These are phyloP conservation scores for Phialophora chinensis DNA, from an alignment of 2,329 filamentous ascomycete species.

Conservation along the genomic window DNA sequence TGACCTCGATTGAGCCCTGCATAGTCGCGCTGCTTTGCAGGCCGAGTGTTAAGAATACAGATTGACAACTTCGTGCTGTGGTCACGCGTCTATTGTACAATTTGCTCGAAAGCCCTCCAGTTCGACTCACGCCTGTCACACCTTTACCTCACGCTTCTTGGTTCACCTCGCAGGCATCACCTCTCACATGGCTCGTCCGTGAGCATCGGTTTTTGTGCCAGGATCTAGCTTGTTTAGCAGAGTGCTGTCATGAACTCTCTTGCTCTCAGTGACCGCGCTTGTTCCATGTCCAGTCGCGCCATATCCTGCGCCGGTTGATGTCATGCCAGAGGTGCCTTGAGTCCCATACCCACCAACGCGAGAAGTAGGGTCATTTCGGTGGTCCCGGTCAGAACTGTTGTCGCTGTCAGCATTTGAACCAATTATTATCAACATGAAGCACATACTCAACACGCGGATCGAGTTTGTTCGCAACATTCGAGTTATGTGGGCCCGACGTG, in stretches of 20 bases:
- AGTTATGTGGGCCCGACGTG: conserved; percentile 45
- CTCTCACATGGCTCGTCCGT: not conserved
- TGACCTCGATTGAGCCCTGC: not conserved
- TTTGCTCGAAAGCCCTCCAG: not conserved
- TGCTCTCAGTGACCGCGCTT: conserved; percentile 14
- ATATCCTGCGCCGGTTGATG: conserved; percentile 26
- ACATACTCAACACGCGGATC: conserved; percentile 48
- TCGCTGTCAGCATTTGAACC: not conserved
- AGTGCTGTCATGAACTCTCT: conserved; percentile 40
- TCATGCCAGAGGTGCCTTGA: conserved; percentile 19
- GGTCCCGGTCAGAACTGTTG: conserved; percentile 39
- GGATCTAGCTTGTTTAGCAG: conserved; percentile 52
- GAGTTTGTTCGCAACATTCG: conserved; percentile 48
- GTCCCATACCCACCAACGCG: conserved; percentile 30
- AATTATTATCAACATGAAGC: not conserved
- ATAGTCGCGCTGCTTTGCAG: not conserved
- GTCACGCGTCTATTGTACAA: not conserved
- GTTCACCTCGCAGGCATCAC: not conserved
- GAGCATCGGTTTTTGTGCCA: conserved; percentile 36
- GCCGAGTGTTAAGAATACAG: not conserved
- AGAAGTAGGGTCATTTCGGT: conserved; percentile 31
- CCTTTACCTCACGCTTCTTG: not conserved
- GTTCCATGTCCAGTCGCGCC: conserved; percentile 12
- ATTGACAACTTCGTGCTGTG: not conserved
- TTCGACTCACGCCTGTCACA: not conserved